Base-by-base conservation (phyloP, 306 rosid genomes). In the Albizia julibrissin region DNA sequence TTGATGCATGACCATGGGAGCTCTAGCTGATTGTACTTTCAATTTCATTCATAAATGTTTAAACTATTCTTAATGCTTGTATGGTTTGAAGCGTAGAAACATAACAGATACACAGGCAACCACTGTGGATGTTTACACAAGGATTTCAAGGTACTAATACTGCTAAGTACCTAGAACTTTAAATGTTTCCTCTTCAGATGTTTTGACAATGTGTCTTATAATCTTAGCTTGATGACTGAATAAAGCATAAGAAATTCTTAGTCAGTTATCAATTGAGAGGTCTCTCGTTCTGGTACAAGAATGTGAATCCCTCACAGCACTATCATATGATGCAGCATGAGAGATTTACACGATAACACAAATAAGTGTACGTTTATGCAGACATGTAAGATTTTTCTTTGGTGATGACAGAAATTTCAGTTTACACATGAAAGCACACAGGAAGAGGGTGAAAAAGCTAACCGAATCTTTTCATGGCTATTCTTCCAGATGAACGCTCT, bases 381-480 rank as follows among this genome's bases (percentile, higher is more conserved):
- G 8, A 84, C 31, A 40, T 56, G 74, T 70, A 33, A 27, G 4
- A 27, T 47, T 29, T 27, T 12, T 24, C 11, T 24, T 42, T 70
- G 11, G 73, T 21, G 16, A 4, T 24, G 43, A 71, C 5, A 71
- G 56, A 26, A 14, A 14, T 43, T 26, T 46, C 15, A 15, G 59
- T 72, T 71, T 46, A 27, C 40, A 72, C 39, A 15, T 44, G 40
- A 44, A 72, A 72, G 24, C 15, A 70, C 47, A 84, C 13, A 81
- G 0, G 54, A 7, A 69, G 22, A 26, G 62, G 52, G 74, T 85
- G 82, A 64, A 86, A 79, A 66, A 84, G 65, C 88, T 81, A 72
- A 93, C 99, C 99, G 67, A 95, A 95, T 95, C 98, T 91, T 84
- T 81, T 92, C 97, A 93, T 86, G 72, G 93, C 99, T 87, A 95